A percentile compares a stretch with the other conserved stretches of the same genome.
Evolutionary conservation across 2,329 filamentous ascomycete genomes (phyloP).

Genomic region (Trichoderma koningiopsis): DNA sequence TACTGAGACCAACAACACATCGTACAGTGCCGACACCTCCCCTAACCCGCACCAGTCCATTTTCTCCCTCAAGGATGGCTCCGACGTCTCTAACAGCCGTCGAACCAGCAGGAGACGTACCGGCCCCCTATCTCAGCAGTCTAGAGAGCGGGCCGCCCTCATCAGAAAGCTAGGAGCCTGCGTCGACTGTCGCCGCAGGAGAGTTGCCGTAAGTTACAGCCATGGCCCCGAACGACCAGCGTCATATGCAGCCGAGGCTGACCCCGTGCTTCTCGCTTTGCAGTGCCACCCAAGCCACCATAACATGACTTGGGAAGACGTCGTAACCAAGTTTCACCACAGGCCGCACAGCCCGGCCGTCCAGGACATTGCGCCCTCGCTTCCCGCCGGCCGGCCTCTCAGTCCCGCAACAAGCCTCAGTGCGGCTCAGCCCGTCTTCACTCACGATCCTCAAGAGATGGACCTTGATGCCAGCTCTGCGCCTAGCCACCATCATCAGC

Average conservation of each 20-base stretch:
- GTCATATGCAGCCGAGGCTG: not conserved
- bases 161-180: constrained; percentile 63
- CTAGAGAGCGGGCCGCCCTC: constrained; percentile 60
- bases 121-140: constrained; percentile 59
- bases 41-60: constrained; percentile 54
- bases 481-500: constrained; percentile 37
- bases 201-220: constrained; percentile 58
- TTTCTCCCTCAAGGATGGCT: constrained; percentile 59
- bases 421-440: constrained; percentile 44
- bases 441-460: constrained; percentile 56
- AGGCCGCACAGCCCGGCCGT: constrained; percentile 54
- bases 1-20: constrained; percentile 52
- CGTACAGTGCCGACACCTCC: constrained; percentile 57
- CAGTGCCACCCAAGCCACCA: constrained; percentile 64
- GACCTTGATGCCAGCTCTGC: constrained; percentile 50
- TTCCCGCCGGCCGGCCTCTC: constrained; percentile 47
- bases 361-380: constrained; percentile 51
- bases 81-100: constrained; percentile 55
- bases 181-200: constrained; percentile 55
- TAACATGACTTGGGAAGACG: constrained; percentile 63
- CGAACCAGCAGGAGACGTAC: constrained; percentile 61
- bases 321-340: constrained; percentile 55
- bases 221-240: not conserved
- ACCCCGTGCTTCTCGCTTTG: constrained; percentile 4
- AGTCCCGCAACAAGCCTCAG: constrained; percentile 48